Evolutionary conservation across 2,329 filamentous ascomycete genomes (phyloP), one percentile per base, ranked within the genome.

Genomic region (Macrophomina pseudophaseolina): DNA sequence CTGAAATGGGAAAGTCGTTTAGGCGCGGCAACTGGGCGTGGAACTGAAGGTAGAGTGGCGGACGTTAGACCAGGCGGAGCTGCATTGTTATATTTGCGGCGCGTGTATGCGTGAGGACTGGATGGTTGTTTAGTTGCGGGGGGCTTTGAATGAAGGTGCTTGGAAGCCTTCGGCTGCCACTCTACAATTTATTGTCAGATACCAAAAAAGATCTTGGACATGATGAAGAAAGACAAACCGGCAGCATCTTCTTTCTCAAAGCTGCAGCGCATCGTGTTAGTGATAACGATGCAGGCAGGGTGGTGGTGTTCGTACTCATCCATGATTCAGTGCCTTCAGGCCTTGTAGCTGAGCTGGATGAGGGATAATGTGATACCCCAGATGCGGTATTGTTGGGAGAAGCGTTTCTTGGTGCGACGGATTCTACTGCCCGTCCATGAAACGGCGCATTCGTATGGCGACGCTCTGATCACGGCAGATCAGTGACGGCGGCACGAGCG

Each of bases 241-340:
- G 58, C 44, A 35, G 58, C 58, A 28, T 49, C 30, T 16, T 62
- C 23, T 18, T 23, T 49, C 42, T 62, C 58, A 9, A 62, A 62
- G 30, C 44, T 62, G 11, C 49, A 44, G 16, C 42, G 11, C 12
- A 16, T 30, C 16, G 14, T 51, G 48, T 53, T 18, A 53, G 52
- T n/a, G 1, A 5, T 23, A 33, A 32, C 23, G 11, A 23, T 38
- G 52, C 33, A 14, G 6, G 9, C 6, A 23, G 32, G 6, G n/a
- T 16, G n/a, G 14, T 1, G 32, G 32, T 16, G 16, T 38, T 32
- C 49, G 6, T 52, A 53, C 28, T 30, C 49, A 35, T 33, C 14
- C 42, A 33, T 53, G 28, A n/a, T 9, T 5, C 49, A 5, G 11
- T 51, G 48, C 9, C 18, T 18, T 9, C 48, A 30, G 14, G 11